Evolutionary conservation across 768 basidiomycete species (phyloP).

Genomic region (Naganishia friedmannii): DNA sequence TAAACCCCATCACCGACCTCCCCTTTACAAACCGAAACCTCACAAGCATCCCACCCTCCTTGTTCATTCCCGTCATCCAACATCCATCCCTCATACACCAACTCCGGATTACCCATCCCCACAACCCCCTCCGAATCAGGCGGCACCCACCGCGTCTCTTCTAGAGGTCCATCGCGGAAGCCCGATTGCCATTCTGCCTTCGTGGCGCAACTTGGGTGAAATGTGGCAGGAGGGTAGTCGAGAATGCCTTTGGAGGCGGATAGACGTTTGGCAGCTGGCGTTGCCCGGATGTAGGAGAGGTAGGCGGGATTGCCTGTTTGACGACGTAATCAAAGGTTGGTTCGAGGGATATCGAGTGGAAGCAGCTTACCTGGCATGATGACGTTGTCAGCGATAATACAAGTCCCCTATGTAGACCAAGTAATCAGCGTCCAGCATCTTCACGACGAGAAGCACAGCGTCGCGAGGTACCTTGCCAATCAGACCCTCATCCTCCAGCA

Average conservation of each 20-base stretch:
- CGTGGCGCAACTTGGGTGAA: not conserved
- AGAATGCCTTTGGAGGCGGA: not conserved
- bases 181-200: conserved; percentile 8
- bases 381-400: conserved; percentile 21
- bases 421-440: not conserved
- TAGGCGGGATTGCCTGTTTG: conserved; percentile 8
- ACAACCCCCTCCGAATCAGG: conserved; percentile 9
- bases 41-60: conserved; percentile 13
- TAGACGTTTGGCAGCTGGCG: not conserved
- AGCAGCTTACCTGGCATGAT: conserved; percentile 14
- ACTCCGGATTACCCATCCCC: not conserved
- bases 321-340: not conserved
- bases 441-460: not conserved
- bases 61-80: conserved; percentile 1
- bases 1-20: not conserved
- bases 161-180: conserved; percentile 20
- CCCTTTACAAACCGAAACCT: conserved; percentile 2
- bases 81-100: conserved; percentile 7
- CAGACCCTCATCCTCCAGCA: conserved; percentile 46
- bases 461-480: conserved; percentile 39
- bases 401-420: not conserved
- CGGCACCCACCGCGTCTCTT: conserved; percentile 9
- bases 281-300: conserved; percentile 7
- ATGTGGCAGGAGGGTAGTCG: not conserved
- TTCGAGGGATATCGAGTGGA: not conserved